phyloP scores from a whole-genome alignment of 139 green algal genomes.

The Klebsormidium nitens region DNA sequence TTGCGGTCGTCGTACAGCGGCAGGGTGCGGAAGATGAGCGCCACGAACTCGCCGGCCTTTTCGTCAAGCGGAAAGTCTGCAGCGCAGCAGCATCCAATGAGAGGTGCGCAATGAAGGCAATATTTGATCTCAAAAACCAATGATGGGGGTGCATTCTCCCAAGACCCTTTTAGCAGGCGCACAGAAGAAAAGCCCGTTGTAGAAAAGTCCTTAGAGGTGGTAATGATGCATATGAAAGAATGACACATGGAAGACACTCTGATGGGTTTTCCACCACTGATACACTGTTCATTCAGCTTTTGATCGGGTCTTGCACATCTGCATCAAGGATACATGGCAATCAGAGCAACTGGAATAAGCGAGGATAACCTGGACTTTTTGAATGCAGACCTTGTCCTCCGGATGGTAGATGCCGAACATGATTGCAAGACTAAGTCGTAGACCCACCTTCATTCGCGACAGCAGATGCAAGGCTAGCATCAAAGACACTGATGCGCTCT shows the following conservation, averaged over 20 bases:
- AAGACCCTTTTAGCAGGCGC: background rate
- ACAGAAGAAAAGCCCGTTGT: background rate
- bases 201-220: background rate
- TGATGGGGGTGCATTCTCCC: background rate
- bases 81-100: background rate
- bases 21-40: constrained; percentile 30
- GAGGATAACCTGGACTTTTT: background rate
- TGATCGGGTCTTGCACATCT: no score
- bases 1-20: constrained; percentile 20
- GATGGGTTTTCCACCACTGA: background rate
- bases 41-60: constrained; percentile 1
- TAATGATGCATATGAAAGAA: background rate
- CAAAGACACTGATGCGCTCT: background rate
- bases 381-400: background rate
- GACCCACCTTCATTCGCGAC: background rate
- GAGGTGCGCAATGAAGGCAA: background rate
- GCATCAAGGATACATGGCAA: background rate
- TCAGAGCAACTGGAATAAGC: background rate
- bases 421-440: background rate
- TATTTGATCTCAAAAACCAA: background rate
- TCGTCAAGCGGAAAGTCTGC: constrained; percentile 12
- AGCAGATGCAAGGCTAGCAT: background rate
- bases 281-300: background rate
- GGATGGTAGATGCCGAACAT: no score
- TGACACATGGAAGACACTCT: background rate